Conservation (phyloP, 73 alveolate species). For the Stentor coeruleus region DNA sequence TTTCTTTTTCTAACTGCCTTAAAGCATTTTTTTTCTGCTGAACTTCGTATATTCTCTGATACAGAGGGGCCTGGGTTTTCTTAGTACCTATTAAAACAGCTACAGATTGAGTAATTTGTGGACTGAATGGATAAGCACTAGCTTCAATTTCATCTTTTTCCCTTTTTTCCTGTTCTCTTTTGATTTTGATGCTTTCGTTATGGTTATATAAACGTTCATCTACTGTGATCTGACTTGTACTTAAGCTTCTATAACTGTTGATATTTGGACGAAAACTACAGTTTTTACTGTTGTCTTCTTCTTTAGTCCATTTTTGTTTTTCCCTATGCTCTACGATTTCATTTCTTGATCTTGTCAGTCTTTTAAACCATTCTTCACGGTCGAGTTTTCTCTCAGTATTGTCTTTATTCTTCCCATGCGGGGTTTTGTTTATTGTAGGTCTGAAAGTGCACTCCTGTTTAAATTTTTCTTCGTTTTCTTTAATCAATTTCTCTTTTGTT, state of each 20-base stretch:
- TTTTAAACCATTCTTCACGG: slow-evolving; percentile 14
- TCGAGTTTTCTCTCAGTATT: neutral
- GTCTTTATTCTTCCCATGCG: neutral
- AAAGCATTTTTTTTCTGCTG: neutral
- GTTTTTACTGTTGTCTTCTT: neutral
- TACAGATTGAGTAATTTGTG: neutral
- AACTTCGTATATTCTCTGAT: slow-evolving; percentile 6
- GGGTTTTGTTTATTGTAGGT: neutral
- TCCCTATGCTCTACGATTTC: neutral
- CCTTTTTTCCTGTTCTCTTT: neutral
- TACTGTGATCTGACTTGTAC: neutral
- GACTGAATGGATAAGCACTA: slow-evolving; percentile 1
- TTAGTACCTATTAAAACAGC: neutral
- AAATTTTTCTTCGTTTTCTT: slow-evolving; percentile 26
- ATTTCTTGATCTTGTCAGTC: neutral
- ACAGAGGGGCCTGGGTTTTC: neutral
- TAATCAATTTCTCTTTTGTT: neutral
- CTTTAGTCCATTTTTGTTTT: neutral
- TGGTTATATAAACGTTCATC: slow-evolving; percentile 10
- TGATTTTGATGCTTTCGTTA: neutral
- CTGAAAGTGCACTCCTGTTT: slow-evolving; percentile 5
- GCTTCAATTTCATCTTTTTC: slow-evolving; percentile 7
- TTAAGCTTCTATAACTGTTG: neutral
- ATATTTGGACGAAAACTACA: neutral
- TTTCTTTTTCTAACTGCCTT: neutral